A percentile compares a stretch with the other conserved stretches of the same genome.
Evolutionary conservation across 2,329 filamentous ascomycete species (phyloP).

Genomic region (Talaromyces sp.): DNA sequence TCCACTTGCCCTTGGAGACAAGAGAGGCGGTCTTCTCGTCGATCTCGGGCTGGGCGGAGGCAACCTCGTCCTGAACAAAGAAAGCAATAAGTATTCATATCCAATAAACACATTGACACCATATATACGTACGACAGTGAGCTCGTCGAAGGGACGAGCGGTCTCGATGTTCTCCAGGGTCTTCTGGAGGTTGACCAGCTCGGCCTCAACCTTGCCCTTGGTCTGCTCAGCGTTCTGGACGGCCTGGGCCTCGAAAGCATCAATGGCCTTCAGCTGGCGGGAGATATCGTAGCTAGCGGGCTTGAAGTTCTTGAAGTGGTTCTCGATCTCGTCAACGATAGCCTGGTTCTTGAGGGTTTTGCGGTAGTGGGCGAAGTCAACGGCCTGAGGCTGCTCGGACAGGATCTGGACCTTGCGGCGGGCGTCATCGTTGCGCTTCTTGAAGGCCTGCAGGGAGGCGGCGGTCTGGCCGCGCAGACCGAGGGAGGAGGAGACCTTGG

Average conservation of each 20-base stretch:
- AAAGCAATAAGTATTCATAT: constrained; percentile 14
- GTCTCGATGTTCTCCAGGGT: constrained; percentile 97
- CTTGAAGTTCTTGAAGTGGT: constrained; percentile 89
- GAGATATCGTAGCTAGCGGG: constrained; percentile 87
- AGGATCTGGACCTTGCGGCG: constrained; percentile 89
- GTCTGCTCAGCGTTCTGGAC: constrained; percentile 96
- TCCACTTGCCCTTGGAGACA: constrained; percentile 97
- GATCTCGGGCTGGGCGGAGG: constrained; percentile 90
- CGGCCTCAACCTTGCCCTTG: constrained; percentile 92
- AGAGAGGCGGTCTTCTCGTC: constrained; percentile 95
- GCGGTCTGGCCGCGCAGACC: constrained; percentile 95
- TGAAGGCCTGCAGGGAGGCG: constrained; percentile 89
- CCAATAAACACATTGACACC: not conserved
- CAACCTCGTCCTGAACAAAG: constrained; percentile 81
- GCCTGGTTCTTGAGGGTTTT: constrained; percentile 91
- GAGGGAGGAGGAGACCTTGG: constrained; percentile 89
- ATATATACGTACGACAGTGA: constrained; percentile 79
- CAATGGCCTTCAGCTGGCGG: constrained; percentile 96
- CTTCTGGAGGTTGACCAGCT: constrained; percentile 90
- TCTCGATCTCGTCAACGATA: constrained; percentile 95
- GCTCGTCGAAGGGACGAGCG: constrained; percentile 91
- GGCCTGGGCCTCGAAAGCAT: constrained; percentile 95
- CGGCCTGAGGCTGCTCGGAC: constrained; percentile 76
- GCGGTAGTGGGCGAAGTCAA: constrained; percentile 96
- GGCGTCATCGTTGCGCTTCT: constrained; percentile 99